A percentile compares a stretch with the other conserved stretches of the same genome.
phyloP scores from a whole-genome alignment of 331 rosid species.

The Cucumis variabilis region DNA sequence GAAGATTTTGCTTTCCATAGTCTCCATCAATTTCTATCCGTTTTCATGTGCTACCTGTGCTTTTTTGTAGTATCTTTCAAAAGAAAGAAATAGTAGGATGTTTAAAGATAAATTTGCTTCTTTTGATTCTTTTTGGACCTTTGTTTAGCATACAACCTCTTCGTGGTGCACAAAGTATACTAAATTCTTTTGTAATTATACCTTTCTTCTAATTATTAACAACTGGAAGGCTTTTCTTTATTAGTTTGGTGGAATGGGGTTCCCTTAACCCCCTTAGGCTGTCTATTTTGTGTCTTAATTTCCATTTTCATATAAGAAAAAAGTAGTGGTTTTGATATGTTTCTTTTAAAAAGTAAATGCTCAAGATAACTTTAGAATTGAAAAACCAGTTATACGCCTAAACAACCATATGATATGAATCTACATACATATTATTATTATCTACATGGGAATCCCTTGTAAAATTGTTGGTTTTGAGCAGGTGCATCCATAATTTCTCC shows the following conservation, averaged over 20 bases:
- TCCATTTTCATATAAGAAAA: neutral
- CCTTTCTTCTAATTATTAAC: neutral
- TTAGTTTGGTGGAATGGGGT: no score
- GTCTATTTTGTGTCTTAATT: neutral
- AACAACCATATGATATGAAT: neutral
- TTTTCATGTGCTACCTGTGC: neutral
- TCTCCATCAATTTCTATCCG: neutral
- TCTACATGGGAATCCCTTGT: neutral
- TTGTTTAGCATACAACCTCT: neutral
- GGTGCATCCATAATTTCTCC: conserved; percentile 89
- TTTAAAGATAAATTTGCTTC: neutral
- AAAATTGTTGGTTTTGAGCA: conserved; percentile 41
- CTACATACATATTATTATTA: conserved; percentile 11
- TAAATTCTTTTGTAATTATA: neutral
- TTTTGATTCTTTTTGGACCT: neutral
- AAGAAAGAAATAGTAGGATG: neutral
- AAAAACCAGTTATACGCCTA: neutral
- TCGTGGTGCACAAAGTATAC: neutral
- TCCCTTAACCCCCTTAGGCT: neutral
- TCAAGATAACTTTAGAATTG: neutral
- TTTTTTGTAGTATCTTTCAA: neutral
- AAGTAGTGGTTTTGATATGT: neutral
- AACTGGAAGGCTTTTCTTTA: no score
- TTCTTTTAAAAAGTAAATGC: neutral
- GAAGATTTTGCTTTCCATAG: neutral